Evolutionary conservation across 2,329 filamentous ascomycete genomes (phyloP).

Genomic region (Colletotrichum sp.): DNA sequence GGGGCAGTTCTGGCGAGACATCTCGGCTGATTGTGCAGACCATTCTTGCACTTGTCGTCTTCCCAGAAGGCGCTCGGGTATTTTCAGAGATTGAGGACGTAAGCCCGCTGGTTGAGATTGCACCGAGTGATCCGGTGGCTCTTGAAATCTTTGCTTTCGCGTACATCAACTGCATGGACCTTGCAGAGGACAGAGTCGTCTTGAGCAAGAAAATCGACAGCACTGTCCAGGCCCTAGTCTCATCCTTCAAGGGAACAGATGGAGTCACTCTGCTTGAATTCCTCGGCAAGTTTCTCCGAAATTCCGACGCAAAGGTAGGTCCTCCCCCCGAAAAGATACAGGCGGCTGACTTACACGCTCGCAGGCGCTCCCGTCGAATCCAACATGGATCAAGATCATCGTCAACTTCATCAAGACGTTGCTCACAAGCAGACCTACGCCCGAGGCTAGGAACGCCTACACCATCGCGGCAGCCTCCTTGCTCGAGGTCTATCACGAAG

Average conservation of each 20-base stretch:
- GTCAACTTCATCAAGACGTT: slow-evolving; percentile 56
- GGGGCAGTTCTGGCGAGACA: slow-evolving; percentile 56
- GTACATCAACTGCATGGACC: slow-evolving; percentile 56
- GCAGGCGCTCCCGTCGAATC: slow-evolving; percentile 53
- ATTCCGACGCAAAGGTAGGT: slow-evolving; percentile 53
- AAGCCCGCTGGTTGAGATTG: slow-evolving; percentile 61
- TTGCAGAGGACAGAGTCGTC: slow-evolving; percentile 30
- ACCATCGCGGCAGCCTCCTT: slow-evolving; percentile 63
- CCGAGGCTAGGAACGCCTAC: slow-evolving; percentile 61
- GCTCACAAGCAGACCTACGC: slow-evolving; percentile 59
- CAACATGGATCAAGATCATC: slow-evolving; percentile 58
- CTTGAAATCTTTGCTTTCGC: slow-evolving; percentile 62
- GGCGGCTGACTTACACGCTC: slow-evolving; percentile 17
- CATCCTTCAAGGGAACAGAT: slow-evolving; percentile 64
- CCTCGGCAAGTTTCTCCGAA: slow-evolving; percentile 56
- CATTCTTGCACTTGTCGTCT: slow-evolving; percentile 60
- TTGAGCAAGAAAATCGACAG: slow-evolving; percentile 48
- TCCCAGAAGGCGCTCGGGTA: slow-evolving; percentile 51
- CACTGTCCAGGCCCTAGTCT: slow-evolving; percentile 52
- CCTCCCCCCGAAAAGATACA: neutral
- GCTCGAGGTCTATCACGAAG: slow-evolving; percentile 57
- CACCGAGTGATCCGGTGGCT: slow-evolving; percentile 56
- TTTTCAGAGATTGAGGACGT: slow-evolving; percentile 57
- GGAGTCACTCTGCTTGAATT: slow-evolving; percentile 65
- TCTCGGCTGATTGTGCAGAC: slow-evolving; percentile 60